Conservation (phyloP, 73 alveolate species). For the Tetrahymena thermophila region DNA sequence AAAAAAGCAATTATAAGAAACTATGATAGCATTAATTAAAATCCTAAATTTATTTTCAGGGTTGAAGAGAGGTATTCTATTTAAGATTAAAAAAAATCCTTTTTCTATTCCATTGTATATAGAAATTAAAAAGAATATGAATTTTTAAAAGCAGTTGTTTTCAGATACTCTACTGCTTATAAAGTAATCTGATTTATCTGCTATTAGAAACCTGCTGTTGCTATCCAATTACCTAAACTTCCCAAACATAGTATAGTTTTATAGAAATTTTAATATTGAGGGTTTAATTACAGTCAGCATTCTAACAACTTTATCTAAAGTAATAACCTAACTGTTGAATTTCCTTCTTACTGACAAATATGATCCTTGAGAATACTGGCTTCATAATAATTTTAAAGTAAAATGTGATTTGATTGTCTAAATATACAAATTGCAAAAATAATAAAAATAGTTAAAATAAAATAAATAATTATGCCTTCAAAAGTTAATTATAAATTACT, state of each 20-base stretch:
- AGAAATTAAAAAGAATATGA: background rate
- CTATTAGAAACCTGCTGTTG: background rate
- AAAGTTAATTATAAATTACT: background rate
- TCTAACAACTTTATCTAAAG: background rate
- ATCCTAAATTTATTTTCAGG: background rate
- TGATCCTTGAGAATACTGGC: background rate
- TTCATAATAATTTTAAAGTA: too few relatives aligned
- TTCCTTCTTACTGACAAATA: background rate
- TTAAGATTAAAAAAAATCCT: background rate
- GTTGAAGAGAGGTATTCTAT: background rate
- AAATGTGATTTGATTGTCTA: too few relatives aligned
- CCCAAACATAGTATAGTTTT: background rate
- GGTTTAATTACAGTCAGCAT: background rate
- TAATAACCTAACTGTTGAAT: background rate
- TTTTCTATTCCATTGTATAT: background rate
- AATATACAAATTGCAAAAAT: too few relatives aligned
- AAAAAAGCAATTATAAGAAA: background rate
- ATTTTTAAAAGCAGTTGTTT: background rate
- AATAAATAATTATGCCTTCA: too few relatives aligned
- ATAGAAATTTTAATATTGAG: background rate
- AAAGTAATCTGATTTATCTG: background rate
- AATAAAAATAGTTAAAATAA: too few relatives aligned
- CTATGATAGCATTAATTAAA: background rate
- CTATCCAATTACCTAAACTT: background rate
- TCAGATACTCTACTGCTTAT: background rate